phyloP scores from a whole-genome alignment of 345 rosid genomes.

The Boechera stricta region DNA sequence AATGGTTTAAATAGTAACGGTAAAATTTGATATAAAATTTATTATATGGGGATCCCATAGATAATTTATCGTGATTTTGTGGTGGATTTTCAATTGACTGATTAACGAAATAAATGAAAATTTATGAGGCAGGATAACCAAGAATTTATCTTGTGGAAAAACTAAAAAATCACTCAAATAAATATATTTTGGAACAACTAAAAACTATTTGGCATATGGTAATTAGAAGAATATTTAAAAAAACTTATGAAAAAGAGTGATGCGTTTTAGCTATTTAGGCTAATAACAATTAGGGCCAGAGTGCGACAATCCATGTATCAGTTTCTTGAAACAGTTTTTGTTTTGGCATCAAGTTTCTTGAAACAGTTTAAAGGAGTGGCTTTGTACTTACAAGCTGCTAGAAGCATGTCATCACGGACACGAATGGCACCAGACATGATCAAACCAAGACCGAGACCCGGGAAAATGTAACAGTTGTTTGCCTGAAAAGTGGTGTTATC shows the following conservation, averaged over 20 bases:
- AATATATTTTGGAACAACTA: background rate
- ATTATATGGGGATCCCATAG: too few relatives aligned
- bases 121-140: background rate
- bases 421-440: conserved; percentile 91
- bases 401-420: conserved; percentile 92
- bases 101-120: background rate
- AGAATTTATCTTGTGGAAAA: background rate
- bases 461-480: conserved; percentile 96
- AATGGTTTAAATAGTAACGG: background rate
- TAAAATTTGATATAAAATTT: background rate
- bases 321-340: conserved; percentile 3
- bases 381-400: conserved; percentile 89
- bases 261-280: background rate
- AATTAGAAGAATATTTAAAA: background rate
- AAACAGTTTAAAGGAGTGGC: background rate
- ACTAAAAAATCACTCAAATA: background rate
- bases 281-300: background rate
- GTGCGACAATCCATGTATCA: conserved; percentile 19
- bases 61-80: background rate
- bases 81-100: background rate
- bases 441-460: conserved; percentile 93
- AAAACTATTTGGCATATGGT: background rate
- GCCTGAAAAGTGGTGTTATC: conserved; percentile 54
- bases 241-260: background rate
- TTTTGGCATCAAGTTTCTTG: conserved; percentile 4